A percentile compares a stretch with the other conserved stretches of the same genome.
Conservation (phyloP, 352 stramenopile genomes). For the Phytopythium oedochilum region DNA sequence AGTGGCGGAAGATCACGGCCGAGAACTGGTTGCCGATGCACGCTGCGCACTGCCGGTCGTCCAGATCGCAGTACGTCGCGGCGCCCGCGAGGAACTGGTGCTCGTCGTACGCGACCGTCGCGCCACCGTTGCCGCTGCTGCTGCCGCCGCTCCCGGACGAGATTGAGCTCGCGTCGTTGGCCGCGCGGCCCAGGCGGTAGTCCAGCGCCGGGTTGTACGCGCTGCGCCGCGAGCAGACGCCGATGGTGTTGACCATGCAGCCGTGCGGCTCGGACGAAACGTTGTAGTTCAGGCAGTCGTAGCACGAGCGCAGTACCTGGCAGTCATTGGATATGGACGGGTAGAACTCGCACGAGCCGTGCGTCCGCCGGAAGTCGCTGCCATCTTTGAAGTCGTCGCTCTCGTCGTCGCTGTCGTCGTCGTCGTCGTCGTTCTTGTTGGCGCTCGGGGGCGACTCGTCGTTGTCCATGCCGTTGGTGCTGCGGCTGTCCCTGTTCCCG, state of each 20-base stretch:
- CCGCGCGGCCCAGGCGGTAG: constrained; percentile 21
- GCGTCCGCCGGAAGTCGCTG: constrained; percentile 21
- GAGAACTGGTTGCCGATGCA: constrained; percentile 31
- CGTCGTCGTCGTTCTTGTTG: constrained; percentile 1
- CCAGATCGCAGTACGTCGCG: constrained; percentile 30
- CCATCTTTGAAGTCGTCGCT: constrained; percentile 6
- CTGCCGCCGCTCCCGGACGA: constrained; percentile 11
- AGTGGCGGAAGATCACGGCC: constrained; percentile 34
- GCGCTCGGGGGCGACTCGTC: background rate
- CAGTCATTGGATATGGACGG: constrained; percentile 25
- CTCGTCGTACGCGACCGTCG: constrained; percentile 12
- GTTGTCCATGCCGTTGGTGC: constrained; percentile 6
- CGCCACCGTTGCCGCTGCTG: constrained; percentile 6
- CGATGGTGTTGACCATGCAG: constrained; percentile 32
- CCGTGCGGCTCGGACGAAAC: constrained; percentile 23
- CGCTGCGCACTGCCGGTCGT: constrained; percentile 27
- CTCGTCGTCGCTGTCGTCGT: background rate
- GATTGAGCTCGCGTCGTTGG: constrained; percentile 16
- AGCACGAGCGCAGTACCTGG: constrained; percentile 36
- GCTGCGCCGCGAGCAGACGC: constrained; percentile 6
- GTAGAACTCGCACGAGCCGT: constrained; percentile 35
- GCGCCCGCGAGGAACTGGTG: constrained; percentile 22
- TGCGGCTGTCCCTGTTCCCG: constrained; percentile 3
- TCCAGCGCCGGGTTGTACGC: constrained; percentile 16
- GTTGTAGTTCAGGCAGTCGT: constrained; percentile 48